These are phyloP conservation scores for Sideroxylon spinosum DNA, from an alignment of 179 eudicot species.

Conservation along the genomic window DNA sequence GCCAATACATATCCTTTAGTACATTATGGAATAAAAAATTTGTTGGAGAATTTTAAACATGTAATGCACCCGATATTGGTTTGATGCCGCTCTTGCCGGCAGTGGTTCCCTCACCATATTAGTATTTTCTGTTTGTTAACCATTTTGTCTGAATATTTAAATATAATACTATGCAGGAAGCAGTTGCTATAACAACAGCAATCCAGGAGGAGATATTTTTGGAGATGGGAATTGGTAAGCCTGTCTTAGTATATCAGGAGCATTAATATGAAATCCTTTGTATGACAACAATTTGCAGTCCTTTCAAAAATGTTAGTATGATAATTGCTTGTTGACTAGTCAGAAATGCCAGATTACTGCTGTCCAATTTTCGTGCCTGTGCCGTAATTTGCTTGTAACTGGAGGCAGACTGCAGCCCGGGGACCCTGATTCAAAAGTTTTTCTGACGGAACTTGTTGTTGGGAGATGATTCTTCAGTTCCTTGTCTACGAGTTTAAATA, in stretches of 20 bases:
- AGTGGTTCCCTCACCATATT: neutral
- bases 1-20: neutral
- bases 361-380: neutral
- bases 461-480: neutral
- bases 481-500: neutral
- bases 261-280: neutral
- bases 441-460: neutral
- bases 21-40: neutral
- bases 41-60: neutral
- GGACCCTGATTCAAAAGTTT: neutral
- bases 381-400: neutral
- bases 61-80: neutral
- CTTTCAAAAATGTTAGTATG: neutral
- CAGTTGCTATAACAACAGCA: conserved; percentile 85
- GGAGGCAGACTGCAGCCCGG: neutral
- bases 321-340: neutral
- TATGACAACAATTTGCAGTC: neutral
- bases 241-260: neutral
- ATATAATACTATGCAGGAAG: conserved; percentile 51
- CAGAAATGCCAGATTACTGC: neutral
- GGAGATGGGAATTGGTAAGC: conserved; percentile 70
- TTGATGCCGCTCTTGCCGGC: neutral
- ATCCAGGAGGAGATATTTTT: conserved; percentile 83
- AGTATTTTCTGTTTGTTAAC: neutral
- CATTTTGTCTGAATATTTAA: conserved; percentile 3